Conservation (phyloP, 768 basidiomycete genomes). For the Boletus coccyginus region DNA sequence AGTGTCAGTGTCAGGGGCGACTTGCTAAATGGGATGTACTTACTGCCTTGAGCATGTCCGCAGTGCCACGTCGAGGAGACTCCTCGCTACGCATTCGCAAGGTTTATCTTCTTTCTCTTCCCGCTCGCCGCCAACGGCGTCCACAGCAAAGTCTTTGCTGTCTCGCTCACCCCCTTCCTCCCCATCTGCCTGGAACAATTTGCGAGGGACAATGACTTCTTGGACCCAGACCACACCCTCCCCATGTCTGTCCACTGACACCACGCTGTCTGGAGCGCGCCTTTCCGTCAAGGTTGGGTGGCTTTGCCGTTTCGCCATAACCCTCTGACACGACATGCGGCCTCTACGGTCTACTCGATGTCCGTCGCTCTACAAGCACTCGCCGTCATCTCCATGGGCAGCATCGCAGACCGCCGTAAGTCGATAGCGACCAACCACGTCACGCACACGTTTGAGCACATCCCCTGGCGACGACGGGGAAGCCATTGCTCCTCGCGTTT, state of each 20-base stretch:
- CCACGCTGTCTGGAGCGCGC: too few species aligned
- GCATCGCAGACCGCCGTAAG: too few species aligned
- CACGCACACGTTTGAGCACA: too few species aligned
- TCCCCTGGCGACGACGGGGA: too few species aligned
- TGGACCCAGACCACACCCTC: conserved; percentile 63
- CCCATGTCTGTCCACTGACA: conserved; percentile 46
- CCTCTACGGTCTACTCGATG: too few species aligned
- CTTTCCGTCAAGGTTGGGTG: too few species aligned
- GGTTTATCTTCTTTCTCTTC: conserved; percentile 36
- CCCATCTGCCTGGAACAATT: conserved; percentile 87
- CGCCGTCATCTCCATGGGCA: too few species aligned
- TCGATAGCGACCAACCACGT: too few species aligned
- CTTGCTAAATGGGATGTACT: not conserved
- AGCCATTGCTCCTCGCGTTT: too few species aligned
- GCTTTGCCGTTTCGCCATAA: too few species aligned
- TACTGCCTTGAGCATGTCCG: not conserved
- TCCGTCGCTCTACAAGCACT: too few species aligned
- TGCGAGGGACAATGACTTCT: conserved; percentile 82
- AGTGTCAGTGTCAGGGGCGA: not conserved
- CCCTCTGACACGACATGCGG: too few species aligned
- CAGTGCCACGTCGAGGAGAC: conserved; percentile 18
- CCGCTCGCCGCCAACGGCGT: not conserved
- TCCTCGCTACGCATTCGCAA: conserved; percentile 81
- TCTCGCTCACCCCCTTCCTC: conserved; percentile 76
- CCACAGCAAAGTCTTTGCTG: conserved; percentile 73